A percentile compares a stretch with the other conserved stretches of the same genome.
These are phyloP conservation scores for Cladochytrium replicatum DNA, from an alignment of 192 early-diverging fungal genomes.

Conservation along the genomic window DNA sequence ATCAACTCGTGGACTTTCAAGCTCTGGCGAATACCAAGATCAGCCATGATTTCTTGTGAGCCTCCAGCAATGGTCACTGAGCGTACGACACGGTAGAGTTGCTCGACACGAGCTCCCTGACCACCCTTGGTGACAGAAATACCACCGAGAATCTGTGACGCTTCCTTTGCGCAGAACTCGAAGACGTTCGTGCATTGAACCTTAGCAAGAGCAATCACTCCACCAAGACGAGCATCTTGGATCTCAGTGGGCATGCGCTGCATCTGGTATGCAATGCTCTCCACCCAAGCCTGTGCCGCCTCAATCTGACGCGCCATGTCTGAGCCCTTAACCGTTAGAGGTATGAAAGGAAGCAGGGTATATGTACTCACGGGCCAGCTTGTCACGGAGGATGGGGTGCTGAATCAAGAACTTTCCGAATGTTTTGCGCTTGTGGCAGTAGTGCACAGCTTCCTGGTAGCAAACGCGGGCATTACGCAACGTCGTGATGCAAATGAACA, in stretches of 20 bases:
- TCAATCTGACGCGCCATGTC: slow-evolving; percentile 68
- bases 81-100: slow-evolving; percentile 20
- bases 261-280: slow-evolving; percentile 53
- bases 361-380: no score
- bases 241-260: no score
- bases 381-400: slow-evolving; percentile 66
- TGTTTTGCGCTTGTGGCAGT: slow-evolving; percentile 56
- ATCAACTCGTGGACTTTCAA: slow-evolving; percentile 4
- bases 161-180: slow-evolving; percentile 64
- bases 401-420: slow-evolving; percentile 60
- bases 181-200: slow-evolving; percentile 59
- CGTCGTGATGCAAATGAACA: slow-evolving; percentile 54
- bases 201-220: slow-evolving; percentile 60
- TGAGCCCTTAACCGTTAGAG: no score
- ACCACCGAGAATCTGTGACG: slow-evolving; percentile 66
- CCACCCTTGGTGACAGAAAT: slow-evolving; percentile 54
- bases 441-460: slow-evolving; percentile 54
- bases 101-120: slow-evolving; percentile 18
- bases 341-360: no score
- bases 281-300: slow-evolving; percentile 66
- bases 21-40: slow-evolving; percentile 17
- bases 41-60: slow-evolving; percentile 30
- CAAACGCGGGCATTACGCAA: slow-evolving; percentile 71
- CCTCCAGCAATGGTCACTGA: slow-evolving; percentile 28
- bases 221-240: slow-evolving; percentile 44